Evolutionary conservation across 345 rosid genomes (phyloP), one percentile per base, ranked within the genome.

Genomic region (Dovyalis caffra): DNA sequence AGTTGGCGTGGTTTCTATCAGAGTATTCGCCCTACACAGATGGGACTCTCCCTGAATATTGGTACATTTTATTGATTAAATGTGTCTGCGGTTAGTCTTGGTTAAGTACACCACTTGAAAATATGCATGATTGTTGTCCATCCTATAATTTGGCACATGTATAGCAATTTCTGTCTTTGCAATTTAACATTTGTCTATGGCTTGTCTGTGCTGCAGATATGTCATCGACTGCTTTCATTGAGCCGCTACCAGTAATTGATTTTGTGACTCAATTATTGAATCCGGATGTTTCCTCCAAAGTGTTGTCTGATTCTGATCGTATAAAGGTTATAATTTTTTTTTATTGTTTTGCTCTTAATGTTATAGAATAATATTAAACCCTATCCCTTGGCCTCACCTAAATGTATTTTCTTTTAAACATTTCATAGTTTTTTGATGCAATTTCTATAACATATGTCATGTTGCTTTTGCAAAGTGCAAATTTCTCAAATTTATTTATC

Each of bases 1-100:
- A 90, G 97, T 76, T 94, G 98, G 98, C 93, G 97, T 75, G 98
- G 98, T 70, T 94, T 94, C 74, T 94, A 94, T 76, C 98, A 94
- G 70, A 94, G 98, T 77, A 92, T 94, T 76, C 97, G 98, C 53
- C 97, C 98, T 15, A 94, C 98, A 14, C 98, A 94, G 82, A 94
- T 87, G 94, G 98, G 98, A 3, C 78, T 94, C 20, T 94, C 98
- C 1, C 82, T 94, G 29, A 94, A 94, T 74, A 94, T 94, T 64
- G 98, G 98, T 90, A 35, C 37, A 40, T 29, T 57, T 40, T 16
- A 15, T 25, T 58, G 25, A 6, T 11, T 43, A 33, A 49, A 18
- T 33, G 25, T 56, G 8, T 67, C 32, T 35, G 6, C 5, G 14
- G 16, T 68, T 8, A 38, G 31, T 25, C 14, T 4, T 8, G 10